Evolutionary conservation across 441 rosid genomes (phyloP).

Genomic region (Biscutella laevigata): DNA sequence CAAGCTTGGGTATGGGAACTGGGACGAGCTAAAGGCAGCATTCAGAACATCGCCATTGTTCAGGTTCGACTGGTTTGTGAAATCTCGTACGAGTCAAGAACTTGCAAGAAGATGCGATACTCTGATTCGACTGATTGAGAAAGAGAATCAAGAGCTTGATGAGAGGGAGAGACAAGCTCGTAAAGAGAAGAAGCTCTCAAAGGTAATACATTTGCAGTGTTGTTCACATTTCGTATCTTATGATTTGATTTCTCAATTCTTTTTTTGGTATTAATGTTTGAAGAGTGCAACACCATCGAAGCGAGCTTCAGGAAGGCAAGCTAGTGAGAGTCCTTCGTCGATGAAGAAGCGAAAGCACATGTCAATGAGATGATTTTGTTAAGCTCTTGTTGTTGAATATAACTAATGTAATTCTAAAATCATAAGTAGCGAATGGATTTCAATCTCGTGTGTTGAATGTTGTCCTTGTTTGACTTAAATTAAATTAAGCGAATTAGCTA

Average conservation of each 20-base stretch:
- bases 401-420: background rate
- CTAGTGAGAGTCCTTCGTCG: slow-evolving; percentile 61
- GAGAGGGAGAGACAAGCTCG: slow-evolving; percentile 99
- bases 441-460: slow-evolving; percentile 5
- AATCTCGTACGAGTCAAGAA: slow-evolving; percentile 97
- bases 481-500: background rate
- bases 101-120: slow-evolving; percentile 97
- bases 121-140: slow-evolving; percentile 85
- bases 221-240: background rate
- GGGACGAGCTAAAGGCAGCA: slow-evolving; percentile 98
- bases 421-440: background rate
- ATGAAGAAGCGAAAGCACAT: slow-evolving; percentile 72
- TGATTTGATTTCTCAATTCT: background rate
- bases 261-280: slow-evolving; percentile 2
- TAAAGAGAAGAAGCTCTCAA: slow-evolving; percentile 95
- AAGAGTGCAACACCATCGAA: slow-evolving; percentile 83
- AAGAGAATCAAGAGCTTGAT: slow-evolving; percentile 94
- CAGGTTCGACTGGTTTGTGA: slow-evolving; percentile 98
- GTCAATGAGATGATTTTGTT: slow-evolving; percentile 37
- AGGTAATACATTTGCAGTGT: slow-evolving; percentile 37
- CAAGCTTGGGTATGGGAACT: slow-evolving; percentile 98
- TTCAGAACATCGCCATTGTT: slow-evolving; percentile 86
- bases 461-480: background rate
- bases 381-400: background rate
- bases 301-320: slow-evolving; percentile 56